Evolutionary conservation across 2,329 filamentous ascomycete genomes (phyloP), one percentile per base, ranked within the genome.

Genomic region (Chaetomium olivaceum): DNA sequence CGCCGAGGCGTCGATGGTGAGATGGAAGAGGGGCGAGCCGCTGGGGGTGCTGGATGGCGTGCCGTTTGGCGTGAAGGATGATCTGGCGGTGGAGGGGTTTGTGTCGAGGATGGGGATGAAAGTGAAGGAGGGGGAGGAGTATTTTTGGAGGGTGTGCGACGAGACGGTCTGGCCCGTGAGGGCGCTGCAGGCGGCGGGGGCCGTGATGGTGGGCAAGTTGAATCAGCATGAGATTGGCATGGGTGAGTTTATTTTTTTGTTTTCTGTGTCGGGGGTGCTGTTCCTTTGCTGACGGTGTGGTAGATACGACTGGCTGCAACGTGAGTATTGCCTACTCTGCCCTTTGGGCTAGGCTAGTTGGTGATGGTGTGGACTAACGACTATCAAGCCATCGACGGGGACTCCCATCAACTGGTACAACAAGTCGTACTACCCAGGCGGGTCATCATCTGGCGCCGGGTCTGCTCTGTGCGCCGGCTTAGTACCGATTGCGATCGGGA

Each of bases 271-370:
- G 3, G 25, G 36, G 36, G 36, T 19, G 39, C 4, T 33, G 27
- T n/a, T n/a, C 9, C 11, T 21, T 21, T 6, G 29, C 58, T 62
- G 14, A 62, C 23, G 21, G n/a, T 79, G 39, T 25, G n/a, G 6
- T 52, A 81, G 90, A 95, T 73, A 92, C 90, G 0, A 93, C 85
- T n/a, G 93, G 93, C 69, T 92, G 92, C 76, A 96, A 96, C 73
- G 80, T 82, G 69, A 71, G 79, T 70, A 14, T 51, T 14, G 23
- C 25, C 11, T n/a, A 14, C 27, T 6, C 4, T 12, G 36, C 7
- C 19, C n/a, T n/a, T n/a, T n/a, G n/a, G 11, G 36, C 6, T 16
- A 9, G 12, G 14, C 7, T 36, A 7, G 6, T 25, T 33, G 31
- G 9, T 33, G 16, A 11, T 3, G 19, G 1, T n/a, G n/a, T n/a